Evolutionary conservation across 2,329 filamentous ascomycete genomes (phyloP), one percentile per base, ranked within the genome.

Genomic region (Colletotrichum viniferum): DNA sequence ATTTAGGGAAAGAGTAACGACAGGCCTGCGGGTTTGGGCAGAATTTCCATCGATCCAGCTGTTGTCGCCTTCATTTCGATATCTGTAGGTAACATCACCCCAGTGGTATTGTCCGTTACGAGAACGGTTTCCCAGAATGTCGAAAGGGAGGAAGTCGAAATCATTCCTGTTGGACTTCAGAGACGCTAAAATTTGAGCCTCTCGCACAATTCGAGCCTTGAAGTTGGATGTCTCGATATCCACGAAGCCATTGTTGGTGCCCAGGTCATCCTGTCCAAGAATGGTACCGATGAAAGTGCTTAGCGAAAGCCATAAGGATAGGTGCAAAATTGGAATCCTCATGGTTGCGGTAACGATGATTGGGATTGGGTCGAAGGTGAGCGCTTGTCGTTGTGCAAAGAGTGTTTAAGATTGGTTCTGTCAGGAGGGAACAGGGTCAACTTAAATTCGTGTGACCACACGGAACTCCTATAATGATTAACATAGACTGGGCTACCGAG

Each of bases 91-190:
- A 43, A 92, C 83, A 64, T 92, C 90, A 4, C 90, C 90, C 78
- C 92, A 90, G 75, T 92, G 91, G 75, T 90, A 87, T 4, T 87
- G 87, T 73, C 90, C 87, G 72, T 90, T 83, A 18, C 56, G 64
- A 12, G 88, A 85, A 12, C 90, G 85, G 18, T 82, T 81, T 0
- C 84, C 73, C 4, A 92, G 83, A 55, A 87, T 81, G 78, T 91
- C 90, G 10, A 83, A 88, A 0, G 90, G 90, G 4, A 90, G 84
- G 77, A 91, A 92, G 80, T 92, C 88, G 76, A 91, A 92, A 0
- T 81, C 74, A 4, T 81, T 79, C 2, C 81, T 82, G 2, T 43
- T 43, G 0, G 82, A 77, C 9, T 80, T 84, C 14, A 91, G 79
- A 1, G 89, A 90, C 10, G 82, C 86, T 2, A 91, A 83, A 1